Evolutionary conservation across 495 filamentous ascomycete genomes (phyloP).

Genomic region (Rusavskia elegans): DNA sequence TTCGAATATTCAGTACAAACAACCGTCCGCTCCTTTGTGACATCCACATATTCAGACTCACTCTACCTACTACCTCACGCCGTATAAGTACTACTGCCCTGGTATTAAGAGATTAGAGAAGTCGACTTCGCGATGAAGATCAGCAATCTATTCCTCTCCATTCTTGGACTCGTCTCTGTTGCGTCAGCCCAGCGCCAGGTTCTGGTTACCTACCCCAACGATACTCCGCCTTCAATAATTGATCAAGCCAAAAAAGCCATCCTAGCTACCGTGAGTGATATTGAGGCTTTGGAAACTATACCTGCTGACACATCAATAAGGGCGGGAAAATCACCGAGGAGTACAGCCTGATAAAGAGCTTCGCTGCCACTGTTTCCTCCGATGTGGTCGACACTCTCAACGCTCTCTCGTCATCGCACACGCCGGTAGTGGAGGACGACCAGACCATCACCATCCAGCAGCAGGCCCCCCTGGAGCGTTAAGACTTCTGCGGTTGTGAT

Average conservation of each 20-base stretch:
- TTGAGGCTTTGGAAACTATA: neutral
- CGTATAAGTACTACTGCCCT: no score
- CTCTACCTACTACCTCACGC: no score
- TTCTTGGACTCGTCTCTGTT: constrained; percentile 32
- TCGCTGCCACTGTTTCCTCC: constrained; percentile 54
- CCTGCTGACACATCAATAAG: neutral
- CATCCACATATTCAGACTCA: no score
- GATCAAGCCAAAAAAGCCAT: constrained; percentile 56
- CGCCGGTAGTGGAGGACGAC: constrained; percentile 64
- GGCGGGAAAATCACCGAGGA: constrained; percentile 32
- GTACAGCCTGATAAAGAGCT: constrained; percentile 52
- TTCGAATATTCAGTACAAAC: no score
- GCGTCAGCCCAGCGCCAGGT: constrained; percentile 52
- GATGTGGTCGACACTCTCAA: constrained; percentile 56
- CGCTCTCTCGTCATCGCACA: constrained; percentile 43
- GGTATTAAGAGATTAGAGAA: neutral
- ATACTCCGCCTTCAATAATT: constrained; percentile 54
- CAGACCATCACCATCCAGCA: constrained; percentile 31
- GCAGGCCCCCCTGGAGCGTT: neutral
- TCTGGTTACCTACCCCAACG: constrained; percentile 58
- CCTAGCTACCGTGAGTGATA: constrained; percentile 39
- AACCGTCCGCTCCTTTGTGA: no score
- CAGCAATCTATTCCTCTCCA: constrained; percentile 27
- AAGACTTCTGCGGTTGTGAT: neutral
- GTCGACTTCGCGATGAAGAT: constrained; percentile 37